Conservation (phyloP, 139 green algal genomes). For the Coelastrella sp. region DNA sequence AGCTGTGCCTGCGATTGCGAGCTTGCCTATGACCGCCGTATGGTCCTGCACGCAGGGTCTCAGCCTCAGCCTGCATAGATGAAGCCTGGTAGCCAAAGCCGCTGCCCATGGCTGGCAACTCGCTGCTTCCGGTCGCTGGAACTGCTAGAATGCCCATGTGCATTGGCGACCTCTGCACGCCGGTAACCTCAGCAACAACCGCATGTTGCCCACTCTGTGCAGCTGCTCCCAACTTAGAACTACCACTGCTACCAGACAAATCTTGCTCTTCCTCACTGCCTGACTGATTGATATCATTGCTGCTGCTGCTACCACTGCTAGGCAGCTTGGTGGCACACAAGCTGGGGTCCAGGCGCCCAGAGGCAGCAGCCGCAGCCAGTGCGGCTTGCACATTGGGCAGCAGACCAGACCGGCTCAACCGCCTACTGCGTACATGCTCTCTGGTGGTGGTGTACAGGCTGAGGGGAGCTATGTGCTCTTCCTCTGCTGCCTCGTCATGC, state of each 20-base stretch:
- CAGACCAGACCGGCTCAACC: neutral
- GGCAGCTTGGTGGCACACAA: neutral
- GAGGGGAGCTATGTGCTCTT: constrained; percentile 36
- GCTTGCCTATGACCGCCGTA: neutral
- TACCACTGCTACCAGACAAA: neutral
- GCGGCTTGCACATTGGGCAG: constrained; percentile 14
- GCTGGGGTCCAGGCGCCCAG: neutral
- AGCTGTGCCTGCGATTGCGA: constrained; percentile 28
- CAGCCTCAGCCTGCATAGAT: too few species aligned
- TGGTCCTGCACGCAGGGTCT: neutral
- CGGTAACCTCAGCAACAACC: neutral
- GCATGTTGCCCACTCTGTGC: neutral
- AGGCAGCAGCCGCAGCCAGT: constrained; percentile 16
- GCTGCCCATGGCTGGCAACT: neutral
- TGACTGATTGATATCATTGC: neutral
- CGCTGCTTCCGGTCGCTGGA: neutral
- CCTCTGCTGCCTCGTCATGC: neutral
- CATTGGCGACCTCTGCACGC: neutral
- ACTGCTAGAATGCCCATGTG: neutral
- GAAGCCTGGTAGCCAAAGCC: too few species aligned
- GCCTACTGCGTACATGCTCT: constrained; percentile 16
- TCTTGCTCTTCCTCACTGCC: neutral
- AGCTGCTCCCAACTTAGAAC: neutral
- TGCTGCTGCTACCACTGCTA: neutral
- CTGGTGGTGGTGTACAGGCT: constrained; percentile 18